Percentiles rank a stretch among this genome's conserved stretches.
phyloP scores from a whole-genome alignment of 805 yeast genomes.

The Ogataea ganodermae region DNA sequence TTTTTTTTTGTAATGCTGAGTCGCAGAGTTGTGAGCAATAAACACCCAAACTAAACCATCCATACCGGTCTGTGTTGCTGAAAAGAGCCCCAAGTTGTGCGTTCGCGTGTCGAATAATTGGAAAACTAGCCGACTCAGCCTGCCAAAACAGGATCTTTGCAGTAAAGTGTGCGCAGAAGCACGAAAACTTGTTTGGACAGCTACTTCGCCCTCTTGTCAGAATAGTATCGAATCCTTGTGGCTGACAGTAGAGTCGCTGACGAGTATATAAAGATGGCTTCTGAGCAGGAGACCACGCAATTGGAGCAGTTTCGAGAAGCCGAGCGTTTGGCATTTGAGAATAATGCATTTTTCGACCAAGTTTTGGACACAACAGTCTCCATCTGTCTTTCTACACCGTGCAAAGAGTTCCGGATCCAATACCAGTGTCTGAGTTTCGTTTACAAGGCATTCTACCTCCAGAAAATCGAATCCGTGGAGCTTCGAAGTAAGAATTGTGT shows the following conservation, averaged over 20 bases:
- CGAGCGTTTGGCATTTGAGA: conserved; percentile 25
- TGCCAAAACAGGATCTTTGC: no score
- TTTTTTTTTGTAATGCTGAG: not conserved
- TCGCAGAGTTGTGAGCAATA: no score
- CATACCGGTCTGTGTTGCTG: no score
- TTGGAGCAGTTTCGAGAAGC: conserved; percentile 24
- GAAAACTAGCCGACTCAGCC: no score
- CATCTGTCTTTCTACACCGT: conserved; percentile 21
- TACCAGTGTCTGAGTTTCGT: conserved; percentile 28
- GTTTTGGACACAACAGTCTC: conserved; percentile 27
- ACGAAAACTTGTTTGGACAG: no score
- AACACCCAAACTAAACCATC: not conserved
- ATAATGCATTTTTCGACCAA: conserved; percentile 22
- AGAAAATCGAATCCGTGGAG: conserved; percentile 24
- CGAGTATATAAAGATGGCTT: conserved; percentile 13
- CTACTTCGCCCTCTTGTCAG: not conserved
- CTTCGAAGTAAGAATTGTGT: conserved; percentile 21
- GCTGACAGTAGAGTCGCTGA: not conserved
- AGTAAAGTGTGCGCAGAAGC: no score
- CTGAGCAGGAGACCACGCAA: conserved; percentile 16
- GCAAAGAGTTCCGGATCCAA: conserved; percentile 20
- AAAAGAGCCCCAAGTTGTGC: no score
- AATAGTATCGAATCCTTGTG: not conserved
- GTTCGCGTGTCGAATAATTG: no score
- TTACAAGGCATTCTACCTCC: conserved; percentile 27